Percentiles rank a stretch among this genome's conserved stretches.
Conservation (phyloP, 75 land plant species). For the Adiantum capillusveneris region DNA sequence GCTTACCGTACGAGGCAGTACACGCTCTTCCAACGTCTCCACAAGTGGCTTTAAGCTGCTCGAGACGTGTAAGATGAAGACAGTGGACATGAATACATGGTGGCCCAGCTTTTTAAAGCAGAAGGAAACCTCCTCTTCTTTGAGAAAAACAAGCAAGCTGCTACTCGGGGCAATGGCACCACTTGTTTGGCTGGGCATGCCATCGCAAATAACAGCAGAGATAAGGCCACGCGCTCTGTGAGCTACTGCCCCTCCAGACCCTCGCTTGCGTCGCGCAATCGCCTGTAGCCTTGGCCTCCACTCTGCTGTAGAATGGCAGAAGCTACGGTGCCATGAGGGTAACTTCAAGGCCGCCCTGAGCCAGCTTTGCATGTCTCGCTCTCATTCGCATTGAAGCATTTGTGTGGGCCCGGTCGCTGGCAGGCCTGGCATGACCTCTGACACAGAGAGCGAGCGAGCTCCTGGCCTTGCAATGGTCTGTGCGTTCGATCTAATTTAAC, state of each 20-base stretch:
- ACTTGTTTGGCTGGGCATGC: neutral
- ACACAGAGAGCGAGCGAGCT: too few relatives aligned
- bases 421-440: too few relatives aligned
- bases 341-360: too few relatives aligned
- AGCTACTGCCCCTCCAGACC: neutral
- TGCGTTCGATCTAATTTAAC: too few relatives aligned
- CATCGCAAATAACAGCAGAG: neutral
- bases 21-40: neutral
- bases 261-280: neutral
- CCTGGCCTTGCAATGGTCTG: too few relatives aligned
- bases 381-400: too few relatives aligned
- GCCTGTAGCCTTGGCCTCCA: neutral
- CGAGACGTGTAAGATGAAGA: neutral
- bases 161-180: neutral
- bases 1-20: conserved; percentile 1
- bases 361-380: too few relatives aligned
- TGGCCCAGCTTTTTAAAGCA: neutral
- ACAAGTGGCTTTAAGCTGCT: neutral
- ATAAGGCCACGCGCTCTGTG: neutral
- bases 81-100: conserved; percentile 1
- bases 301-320: too few relatives aligned
- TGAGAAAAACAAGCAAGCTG: neutral
- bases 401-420: too few relatives aligned
- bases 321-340: too few relatives aligned
- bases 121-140: neutral